phyloP scores from a whole-genome alignment of 768 basidiomycete species.

The Symmetrospora coprosmae region DNA sequence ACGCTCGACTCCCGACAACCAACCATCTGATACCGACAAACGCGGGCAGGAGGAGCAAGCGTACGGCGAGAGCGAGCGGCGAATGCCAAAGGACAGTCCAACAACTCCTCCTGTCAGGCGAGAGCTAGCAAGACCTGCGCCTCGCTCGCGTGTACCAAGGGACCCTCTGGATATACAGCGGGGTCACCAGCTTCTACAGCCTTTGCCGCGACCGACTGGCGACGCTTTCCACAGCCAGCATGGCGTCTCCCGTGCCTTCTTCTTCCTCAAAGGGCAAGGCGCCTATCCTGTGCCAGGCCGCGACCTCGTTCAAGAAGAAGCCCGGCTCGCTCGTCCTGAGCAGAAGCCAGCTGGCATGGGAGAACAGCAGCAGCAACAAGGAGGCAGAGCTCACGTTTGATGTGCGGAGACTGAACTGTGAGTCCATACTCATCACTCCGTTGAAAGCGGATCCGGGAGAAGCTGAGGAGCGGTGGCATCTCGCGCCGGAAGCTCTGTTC shows the following conservation, averaged over 20 bases:
- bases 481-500: constrained; percentile 51
- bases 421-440: constrained; percentile 29
- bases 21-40: too few relatives aligned
- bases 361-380: constrained; percentile 56
- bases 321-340: constrained; percentile 62
- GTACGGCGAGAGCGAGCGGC: too few relatives aligned
- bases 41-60: too few relatives aligned
- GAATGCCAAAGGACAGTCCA: too few relatives aligned
- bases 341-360: constrained; percentile 61
- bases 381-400: constrained; percentile 46
- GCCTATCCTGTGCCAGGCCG: constrained; percentile 17
- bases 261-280: background rate
- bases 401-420: constrained; percentile 43
- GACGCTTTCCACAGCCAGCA: background rate
- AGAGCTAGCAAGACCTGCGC: too few relatives aligned
- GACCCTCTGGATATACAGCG: too few relatives aligned
- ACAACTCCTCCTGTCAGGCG: too few relatives aligned
- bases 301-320: constrained; percentile 60
- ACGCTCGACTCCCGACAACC: too few relatives aligned
- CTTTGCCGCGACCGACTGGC: background rate
- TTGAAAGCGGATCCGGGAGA: constrained; percentile 20
- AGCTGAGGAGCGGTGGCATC: constrained; percentile 23
- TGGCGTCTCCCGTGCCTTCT: background rate
- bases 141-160: too few relatives aligned
- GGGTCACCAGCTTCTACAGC: background rate